phyloP scores from a whole-genome alignment of 208 protist genomes.

The Acanthamoeba castellanii region DNA sequence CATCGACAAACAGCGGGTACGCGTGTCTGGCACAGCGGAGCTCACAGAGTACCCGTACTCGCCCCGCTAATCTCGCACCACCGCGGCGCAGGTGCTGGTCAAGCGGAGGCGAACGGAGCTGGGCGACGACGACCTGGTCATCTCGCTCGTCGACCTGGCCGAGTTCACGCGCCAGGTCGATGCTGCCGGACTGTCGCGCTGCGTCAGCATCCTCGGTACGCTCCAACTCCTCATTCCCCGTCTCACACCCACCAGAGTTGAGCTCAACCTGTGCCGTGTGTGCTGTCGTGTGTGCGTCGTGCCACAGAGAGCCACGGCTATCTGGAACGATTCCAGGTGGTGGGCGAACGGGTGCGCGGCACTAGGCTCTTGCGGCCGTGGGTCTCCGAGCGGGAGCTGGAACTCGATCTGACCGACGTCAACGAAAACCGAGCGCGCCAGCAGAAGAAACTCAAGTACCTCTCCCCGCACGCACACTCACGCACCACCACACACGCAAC shows the following conservation, averaged over 20 bases:
- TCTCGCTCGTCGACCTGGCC: slow-evolving; percentile 22
- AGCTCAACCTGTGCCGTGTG: not conserved
- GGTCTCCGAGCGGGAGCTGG: not conserved
- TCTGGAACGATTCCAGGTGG: slow-evolving; percentile 15
- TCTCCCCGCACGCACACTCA: not conserved
- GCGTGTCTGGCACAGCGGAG: too few species aligned
- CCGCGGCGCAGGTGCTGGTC: not conserved
- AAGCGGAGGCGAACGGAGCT: not conserved
- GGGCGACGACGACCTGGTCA: slow-evolving; percentile 23
- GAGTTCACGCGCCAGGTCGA: not conserved
- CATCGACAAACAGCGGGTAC: not conserved
- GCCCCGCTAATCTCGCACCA: not conserved
- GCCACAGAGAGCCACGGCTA: slow-evolving; percentile 28
- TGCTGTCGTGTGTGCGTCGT: not conserved
- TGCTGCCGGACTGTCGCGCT: not conserved
- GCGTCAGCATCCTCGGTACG: slow-evolving; percentile 19
- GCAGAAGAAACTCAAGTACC: slow-evolving; percentile 23
- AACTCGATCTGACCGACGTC: slow-evolving; percentile 11
- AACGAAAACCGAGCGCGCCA: not conserved
- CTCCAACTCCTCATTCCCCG: not conserved
- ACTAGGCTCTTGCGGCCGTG: not conserved
- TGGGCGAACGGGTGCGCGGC: not conserved
- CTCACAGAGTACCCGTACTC: not conserved
- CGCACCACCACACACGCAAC: not conserved
- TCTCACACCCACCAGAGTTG: not conserved